Percentiles rank a stretch among this genome's conserved stretches.
phyloP scores from a whole-genome alignment of 192 early-diverging fungal species.

The Dissophora globulifera region DNA sequence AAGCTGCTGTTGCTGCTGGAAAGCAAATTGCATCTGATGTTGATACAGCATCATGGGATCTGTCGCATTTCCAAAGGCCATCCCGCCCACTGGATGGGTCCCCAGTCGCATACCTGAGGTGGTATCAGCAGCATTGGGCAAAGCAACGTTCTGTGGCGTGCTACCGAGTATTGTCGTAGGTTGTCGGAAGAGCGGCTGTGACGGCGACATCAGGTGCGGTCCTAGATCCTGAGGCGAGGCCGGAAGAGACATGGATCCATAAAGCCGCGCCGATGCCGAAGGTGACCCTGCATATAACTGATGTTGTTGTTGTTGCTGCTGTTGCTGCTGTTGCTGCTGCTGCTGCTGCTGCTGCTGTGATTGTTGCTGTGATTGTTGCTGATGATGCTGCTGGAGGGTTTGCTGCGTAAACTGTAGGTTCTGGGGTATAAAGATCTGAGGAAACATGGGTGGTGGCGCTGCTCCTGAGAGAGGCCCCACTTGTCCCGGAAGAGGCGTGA shows the following conservation, averaged over 20 bases:
- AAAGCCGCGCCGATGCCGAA: background rate
- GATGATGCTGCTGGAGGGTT: background rate
- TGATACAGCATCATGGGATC: constrained; percentile 6
- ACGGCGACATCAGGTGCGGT: constrained; percentile 6
- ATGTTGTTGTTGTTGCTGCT: constrained; percentile 2
- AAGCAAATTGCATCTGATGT: constrained; percentile 6
- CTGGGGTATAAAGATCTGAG: constrained; percentile 21
- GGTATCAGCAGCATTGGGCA: background rate
- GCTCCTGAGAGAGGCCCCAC: background rate
- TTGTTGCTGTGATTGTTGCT: background rate
- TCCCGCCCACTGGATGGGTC: background rate
- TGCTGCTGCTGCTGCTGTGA: no score
- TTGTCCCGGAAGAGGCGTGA: background rate
- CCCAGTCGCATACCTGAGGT: background rate
- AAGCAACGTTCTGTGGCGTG: background rate
- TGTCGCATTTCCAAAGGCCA: background rate
- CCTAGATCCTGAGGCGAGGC: constrained; percentile 25
- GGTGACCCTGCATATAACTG: constrained; percentile 1
- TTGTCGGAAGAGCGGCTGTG: constrained; percentile 2
- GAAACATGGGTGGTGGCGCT: background rate
- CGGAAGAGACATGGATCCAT: constrained; percentile 28
- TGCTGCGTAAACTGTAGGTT: constrained; percentile 12
- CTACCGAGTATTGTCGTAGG: background rate
- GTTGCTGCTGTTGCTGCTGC: no score
- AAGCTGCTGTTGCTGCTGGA: constrained; percentile 21